Evolutionary conservation across 1,284 basidiomycete species (phyloP).

Genomic region (Tranzscheliella williamsii): DNA sequence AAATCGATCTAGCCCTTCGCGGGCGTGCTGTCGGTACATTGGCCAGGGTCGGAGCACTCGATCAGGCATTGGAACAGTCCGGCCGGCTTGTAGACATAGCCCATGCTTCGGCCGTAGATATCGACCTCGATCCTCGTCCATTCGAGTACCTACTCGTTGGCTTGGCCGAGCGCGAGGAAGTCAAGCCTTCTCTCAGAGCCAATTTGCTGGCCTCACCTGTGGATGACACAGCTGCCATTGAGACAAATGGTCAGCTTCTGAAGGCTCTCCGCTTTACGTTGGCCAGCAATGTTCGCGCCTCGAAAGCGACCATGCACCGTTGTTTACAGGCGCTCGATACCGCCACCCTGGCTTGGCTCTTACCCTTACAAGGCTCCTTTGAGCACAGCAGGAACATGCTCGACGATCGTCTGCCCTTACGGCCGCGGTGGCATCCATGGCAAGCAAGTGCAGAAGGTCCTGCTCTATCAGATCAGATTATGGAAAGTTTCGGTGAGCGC

Average conservation of each 20-base stretch:
- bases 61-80: background rate
- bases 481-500: slow-evolving; percentile 26
- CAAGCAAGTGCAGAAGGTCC: slow-evolving; percentile 6
- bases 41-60: background rate
- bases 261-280: slow-evolving; percentile 23
- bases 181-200: background rate
- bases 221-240: background rate
- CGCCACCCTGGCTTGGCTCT: slow-evolving; percentile 22
- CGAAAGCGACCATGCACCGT: slow-evolving; percentile 19
- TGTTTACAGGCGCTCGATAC: slow-evolving; percentile 23
- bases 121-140: slow-evolving; percentile 16
- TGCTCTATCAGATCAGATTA: slow-evolving; percentile 4
- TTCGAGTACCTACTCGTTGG: slow-evolving; percentile 30
- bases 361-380: slow-evolving; percentile 10
- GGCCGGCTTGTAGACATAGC: background rate
- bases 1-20: background rate
- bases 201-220: slow-evolving; percentile 29
- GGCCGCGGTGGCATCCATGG: slow-evolving; percentile 30
- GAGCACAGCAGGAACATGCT: background rate
- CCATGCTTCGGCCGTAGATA: background rate
- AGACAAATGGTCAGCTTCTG: slow-evolving; percentile 14
- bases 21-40: background rate
- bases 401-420: slow-evolving; percentile 11
- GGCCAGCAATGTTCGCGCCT: slow-evolving; percentile 4
- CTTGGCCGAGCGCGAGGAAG: slow-evolving; percentile 3